Base-by-base conservation (phyloP, 768 basidiomycete genomes). In the Mrakia frigida region DNA sequence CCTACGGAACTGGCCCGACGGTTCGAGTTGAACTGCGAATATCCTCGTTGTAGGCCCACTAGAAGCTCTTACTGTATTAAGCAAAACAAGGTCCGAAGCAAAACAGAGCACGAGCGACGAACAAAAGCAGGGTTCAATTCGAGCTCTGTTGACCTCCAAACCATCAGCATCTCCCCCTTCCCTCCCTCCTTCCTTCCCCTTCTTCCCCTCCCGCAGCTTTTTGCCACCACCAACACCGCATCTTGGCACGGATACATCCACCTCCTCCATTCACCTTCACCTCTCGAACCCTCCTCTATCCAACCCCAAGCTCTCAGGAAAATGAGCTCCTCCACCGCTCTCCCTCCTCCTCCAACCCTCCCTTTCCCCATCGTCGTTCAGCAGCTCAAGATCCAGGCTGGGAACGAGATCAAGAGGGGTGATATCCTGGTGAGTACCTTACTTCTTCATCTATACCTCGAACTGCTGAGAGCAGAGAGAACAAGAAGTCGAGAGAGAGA, bases 321-420 rank as follows among this genome's bases (percentile, higher is more conserved):
- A 6, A 63, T 63, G 61, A 39, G 67, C 33, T 21, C 67, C 14
- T 79, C 82, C 13, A 93, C 94, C 14, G 87, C 90, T 71, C 86
- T 97, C 70, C 87, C 87, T 83, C 87, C 96, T 14, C 93, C 94
- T 3, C 84, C 86, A 37, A 84, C 85, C n/a, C 88, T 96, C 59
- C 91, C 94, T 2, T 98, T 89, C 85, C 95, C 95, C 73, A 88
- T 98, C 81, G 92, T 88, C 79, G 84, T 98, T 81, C 86, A 89
- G 73, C 89, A 90, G 25, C 85, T 94, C 78, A 88, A 90, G 80
- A 87, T 87, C 7, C 80, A 79, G 11, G 80, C 86, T 0, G 82
- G 85, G 33, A 80, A 85, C 3, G 71, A 84, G 21, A 85, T 98
- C 52, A 81, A 86, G 28, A 89, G 92, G 79, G 93, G 93, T 63